Percentiles rank a stretch among this genome's conserved stretches.
Conservation (phyloP, 768 basidiomycete species). For the Gymnopilus junonius region DNA sequence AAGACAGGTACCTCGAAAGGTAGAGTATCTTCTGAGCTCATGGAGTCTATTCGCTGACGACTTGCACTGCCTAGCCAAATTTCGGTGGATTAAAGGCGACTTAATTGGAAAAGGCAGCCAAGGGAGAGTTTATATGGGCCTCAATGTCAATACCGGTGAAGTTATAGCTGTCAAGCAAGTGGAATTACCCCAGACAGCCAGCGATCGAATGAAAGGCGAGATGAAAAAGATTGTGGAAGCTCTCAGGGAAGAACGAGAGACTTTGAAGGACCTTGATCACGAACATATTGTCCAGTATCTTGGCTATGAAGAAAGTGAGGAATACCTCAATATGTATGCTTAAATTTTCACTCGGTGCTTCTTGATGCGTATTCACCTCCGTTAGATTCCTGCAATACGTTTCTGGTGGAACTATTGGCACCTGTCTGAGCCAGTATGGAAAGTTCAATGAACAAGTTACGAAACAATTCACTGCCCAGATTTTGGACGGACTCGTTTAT, state of each 20-base stretch:
- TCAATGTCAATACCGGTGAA: constrained; percentile 90
- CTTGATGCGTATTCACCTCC: neutral
- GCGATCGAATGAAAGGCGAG: constrained; percentile 65
- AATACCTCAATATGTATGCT: constrained; percentile 79
- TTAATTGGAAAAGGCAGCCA: constrained; percentile 94
- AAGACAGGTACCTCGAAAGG: neutral
- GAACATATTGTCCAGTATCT: constrained; percentile 92
- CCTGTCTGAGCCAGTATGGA: constrained; percentile 77
- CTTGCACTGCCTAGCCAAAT: constrained; percentile 49
- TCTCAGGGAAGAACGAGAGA: constrained; percentile 84
- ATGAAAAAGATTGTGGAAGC: constrained; percentile 73
- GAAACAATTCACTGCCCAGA: constrained; percentile 85
- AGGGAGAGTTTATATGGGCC: constrained; percentile 87
- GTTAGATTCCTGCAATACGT: constrained; percentile 93
- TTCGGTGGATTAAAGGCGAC: constrained; percentile 93
- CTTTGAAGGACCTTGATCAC: constrained; percentile 87
- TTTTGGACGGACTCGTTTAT: constrained; percentile 85
- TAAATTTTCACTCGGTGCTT: neutral
- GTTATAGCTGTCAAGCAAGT: constrained; percentile 98
- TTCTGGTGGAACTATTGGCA: constrained; percentile 90
- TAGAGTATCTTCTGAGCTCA: neutral
- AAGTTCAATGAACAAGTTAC: constrained; percentile 85
- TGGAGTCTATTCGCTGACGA: neutral
- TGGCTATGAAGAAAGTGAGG: constrained; percentile 79
- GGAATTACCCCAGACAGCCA: constrained; percentile 76